phyloP scores from a whole-genome alignment of 495 filamentous ascomycete species.

The Darksidea phi region DNA sequence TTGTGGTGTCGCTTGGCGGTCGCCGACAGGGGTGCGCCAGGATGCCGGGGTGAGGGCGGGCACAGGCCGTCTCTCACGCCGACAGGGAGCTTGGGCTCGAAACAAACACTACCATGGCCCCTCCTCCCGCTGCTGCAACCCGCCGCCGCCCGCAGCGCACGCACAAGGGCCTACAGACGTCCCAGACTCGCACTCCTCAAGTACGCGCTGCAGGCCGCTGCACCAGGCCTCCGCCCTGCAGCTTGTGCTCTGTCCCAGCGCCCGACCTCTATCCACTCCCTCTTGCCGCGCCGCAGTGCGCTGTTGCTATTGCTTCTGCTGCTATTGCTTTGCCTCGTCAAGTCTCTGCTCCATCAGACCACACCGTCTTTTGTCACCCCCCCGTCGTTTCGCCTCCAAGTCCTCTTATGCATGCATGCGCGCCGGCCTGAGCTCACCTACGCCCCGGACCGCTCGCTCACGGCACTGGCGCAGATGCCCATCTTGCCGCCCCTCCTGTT shows the following conservation, averaged over 20 bases:
- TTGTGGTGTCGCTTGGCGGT: slow-evolving; percentile 7
- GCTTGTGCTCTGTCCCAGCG: slow-evolving; percentile 1
- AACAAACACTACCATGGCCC: slow-evolving; percentile 24
- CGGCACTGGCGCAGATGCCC: slow-evolving; percentile 28
- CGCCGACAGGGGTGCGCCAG: background rate
- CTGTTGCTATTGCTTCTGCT: slow-evolving; percentile 22
- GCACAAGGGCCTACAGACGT: slow-evolving; percentile 10
- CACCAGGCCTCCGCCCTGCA: slow-evolving; percentile 13
- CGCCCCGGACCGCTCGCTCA: slow-evolving; percentile 26
- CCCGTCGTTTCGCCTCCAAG: slow-evolving; percentile 36
- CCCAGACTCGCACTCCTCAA: slow-evolving; percentile 13
- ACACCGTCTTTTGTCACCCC: slow-evolving; percentile 18
- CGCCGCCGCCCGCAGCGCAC: slow-evolving; percentile 26
- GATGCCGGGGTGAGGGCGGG: slow-evolving; percentile 4
- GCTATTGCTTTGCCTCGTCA: background rate
- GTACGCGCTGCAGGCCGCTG: slow-evolving; percentile 25
- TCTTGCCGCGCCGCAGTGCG: slow-evolving; percentile 27
- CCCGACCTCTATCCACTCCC: background rate
- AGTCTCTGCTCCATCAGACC: slow-evolving; percentile 5
- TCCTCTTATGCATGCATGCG: slow-evolving; percentile 40
- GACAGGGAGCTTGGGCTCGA: slow-evolving; percentile 17
- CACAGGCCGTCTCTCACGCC: background rate
- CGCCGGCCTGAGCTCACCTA: slow-evolving; percentile 29
- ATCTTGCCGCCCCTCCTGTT: slow-evolving; percentile 11
- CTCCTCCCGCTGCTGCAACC: slow-evolving; percentile 30